Conservation (phyloP, 2,329 filamentous ascomycete species). For the Leptographium wingfieldii region DNA sequence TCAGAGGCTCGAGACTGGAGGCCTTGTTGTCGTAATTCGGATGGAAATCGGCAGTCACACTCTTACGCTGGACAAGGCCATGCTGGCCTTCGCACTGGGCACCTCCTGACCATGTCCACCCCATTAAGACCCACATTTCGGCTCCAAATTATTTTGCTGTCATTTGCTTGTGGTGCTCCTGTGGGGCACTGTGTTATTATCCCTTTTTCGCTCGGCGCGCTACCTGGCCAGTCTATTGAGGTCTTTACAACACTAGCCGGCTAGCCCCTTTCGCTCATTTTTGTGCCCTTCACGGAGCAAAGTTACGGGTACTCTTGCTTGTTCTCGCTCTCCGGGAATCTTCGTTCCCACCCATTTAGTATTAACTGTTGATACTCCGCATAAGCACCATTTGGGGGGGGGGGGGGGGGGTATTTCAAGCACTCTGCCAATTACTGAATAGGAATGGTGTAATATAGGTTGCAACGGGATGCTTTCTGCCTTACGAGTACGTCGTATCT, state of each 20-base stretch:
- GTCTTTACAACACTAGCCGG: slow-evolving; percentile 9
- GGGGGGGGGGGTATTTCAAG: background rate
- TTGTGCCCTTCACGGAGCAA: background rate
- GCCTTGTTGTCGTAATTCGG: background rate
- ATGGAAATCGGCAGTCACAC: background rate
- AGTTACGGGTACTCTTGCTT: background rate
- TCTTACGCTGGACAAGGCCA: background rate
- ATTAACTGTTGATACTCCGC: background rate
- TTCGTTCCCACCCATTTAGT: background rate
- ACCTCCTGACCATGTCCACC: slow-evolving; percentile 6
- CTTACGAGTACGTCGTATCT: background rate
- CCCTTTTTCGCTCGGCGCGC: slow-evolving; percentile 5
- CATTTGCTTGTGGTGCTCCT: slow-evolving; percentile 3
- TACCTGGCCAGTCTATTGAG: slow-evolving; percentile 11
- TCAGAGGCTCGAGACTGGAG: background rate
- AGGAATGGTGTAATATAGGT: background rate
- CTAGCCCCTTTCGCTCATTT: slow-evolving; percentile 11
- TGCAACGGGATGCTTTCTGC: background rate
- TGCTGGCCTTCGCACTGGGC: slow-evolving; percentile 6
- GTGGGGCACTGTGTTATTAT: slow-evolving; percentile 10
- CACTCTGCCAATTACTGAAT: background rate
- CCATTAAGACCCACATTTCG: background rate
- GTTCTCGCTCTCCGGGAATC: background rate
- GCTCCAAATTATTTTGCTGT: slow-evolving; percentile 6
- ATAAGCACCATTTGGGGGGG: background rate